Evolutionary conservation across 352 stramenopile species (phyloP).

Genomic region (Blastocystis sp.): DNA sequence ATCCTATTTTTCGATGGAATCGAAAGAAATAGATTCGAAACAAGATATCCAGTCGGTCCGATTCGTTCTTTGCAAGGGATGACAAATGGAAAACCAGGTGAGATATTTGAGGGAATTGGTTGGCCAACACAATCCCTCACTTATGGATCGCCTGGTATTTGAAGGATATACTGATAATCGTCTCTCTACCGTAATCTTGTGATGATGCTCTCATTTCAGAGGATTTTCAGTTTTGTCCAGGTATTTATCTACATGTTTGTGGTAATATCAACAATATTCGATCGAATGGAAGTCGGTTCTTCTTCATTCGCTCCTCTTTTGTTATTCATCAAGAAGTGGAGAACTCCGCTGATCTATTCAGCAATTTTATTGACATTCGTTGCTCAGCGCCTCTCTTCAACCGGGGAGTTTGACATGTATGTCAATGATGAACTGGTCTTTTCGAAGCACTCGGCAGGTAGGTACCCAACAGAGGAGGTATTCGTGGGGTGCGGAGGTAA

Average conservation of each 20-base stretch:
- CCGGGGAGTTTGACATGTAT: conserved; percentile 11
- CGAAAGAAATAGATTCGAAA: background rate
- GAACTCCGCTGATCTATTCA: background rate
- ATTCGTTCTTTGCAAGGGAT: conserved; percentile 25
- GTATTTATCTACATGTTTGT: background rate
- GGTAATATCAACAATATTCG: background rate
- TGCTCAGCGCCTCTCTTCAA: background rate
- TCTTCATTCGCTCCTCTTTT: background rate
- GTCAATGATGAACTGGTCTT: conserved; percentile 23
- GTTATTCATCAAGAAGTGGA: background rate
- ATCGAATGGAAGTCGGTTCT: background rate
- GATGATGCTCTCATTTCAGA: background rate
- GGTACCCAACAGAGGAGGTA: conserved; percentile 1
- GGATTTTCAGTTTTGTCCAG: background rate
- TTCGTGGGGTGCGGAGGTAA: background rate
- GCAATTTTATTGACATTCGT: background rate
- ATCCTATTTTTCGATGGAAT: background rate
- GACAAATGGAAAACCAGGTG: conserved; percentile 32
- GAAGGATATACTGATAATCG: conserved; percentile 1
- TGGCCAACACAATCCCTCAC: conserved; percentile 35
- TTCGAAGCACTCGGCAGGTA: background rate
- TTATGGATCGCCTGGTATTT: background rate
- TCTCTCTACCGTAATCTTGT: background rate
- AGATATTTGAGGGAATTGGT: conserved; percentile 5
- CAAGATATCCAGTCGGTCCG: conserved; percentile 4